phyloP scores from a whole-genome alignment of 2,329 filamentous ascomycete species.

The Beauveria australis region DNA sequence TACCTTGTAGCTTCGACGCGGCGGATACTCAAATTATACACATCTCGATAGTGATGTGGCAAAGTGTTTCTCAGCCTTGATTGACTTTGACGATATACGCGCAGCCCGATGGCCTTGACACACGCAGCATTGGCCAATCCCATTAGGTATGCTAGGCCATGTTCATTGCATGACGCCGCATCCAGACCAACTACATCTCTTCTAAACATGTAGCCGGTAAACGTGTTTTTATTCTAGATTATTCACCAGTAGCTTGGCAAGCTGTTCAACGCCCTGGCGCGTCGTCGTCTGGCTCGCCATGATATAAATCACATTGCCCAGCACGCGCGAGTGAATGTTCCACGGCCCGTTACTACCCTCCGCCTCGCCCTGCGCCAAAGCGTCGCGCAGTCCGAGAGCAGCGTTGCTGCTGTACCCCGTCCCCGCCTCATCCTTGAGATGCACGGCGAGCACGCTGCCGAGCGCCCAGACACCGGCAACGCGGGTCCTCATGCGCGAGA shows the following conservation, averaged over 20 bases:
- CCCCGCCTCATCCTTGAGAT: constrained; percentile 33
- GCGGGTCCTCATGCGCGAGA: constrained; percentile 44
- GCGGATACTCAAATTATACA: no score
- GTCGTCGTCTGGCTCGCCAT: constrained; percentile 45
- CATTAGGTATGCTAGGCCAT: neutral
- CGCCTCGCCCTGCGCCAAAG: constrained; percentile 21
- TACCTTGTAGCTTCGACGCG: no score
- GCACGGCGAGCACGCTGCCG: constrained; percentile 66
- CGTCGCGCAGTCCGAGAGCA: constrained; percentile 33
- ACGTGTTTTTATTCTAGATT: neutral
- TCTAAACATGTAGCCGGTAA: no score
- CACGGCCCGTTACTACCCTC: constrained; percentile 26
- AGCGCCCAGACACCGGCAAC: constrained; percentile 64
- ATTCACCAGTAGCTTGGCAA: constrained; percentile 13
- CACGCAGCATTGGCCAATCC: no score
- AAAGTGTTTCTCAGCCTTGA: no score
- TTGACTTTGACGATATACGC: no score
- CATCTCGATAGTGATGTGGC: no score
- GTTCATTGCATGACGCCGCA: neutral
- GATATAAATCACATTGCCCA: constrained; percentile 51
- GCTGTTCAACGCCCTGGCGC: constrained; percentile 19
- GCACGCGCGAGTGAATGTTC: constrained; percentile 45
- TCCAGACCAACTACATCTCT: neutral
- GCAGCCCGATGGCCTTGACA: no score
- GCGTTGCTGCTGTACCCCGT: constrained; percentile 40